Percentiles rank a stretch among this genome's conserved stretches.
Evolutionary conservation across 345 rosid genomes (phyloP).

Genomic region (Diplotaxis tenuifolia): DNA sequence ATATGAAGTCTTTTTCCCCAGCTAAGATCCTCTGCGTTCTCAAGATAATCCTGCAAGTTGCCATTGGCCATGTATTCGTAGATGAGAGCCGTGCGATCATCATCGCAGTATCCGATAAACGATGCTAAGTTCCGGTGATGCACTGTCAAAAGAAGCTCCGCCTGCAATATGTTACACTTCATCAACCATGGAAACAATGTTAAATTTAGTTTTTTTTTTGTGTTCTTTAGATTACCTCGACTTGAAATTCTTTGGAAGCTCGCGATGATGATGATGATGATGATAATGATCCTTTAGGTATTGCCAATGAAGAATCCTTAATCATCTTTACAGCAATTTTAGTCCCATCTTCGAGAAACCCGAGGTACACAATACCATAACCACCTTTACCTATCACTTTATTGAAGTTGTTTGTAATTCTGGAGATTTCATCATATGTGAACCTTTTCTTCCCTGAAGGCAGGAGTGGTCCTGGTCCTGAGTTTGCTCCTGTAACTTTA

Average conservation of each 20-base stretch:
- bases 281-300: constrained; percentile 25
- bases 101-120: constrained; percentile 51
- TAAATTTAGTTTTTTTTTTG: too few relatives aligned
- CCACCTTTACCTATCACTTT: too few relatives aligned
- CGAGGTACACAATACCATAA: too few relatives aligned
- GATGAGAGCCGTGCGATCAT: constrained; percentile 44
- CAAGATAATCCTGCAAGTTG: constrained; percentile 39
- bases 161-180: constrained; percentile 38
- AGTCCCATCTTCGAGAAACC: too few relatives aligned
- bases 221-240: constrained; percentile 40
- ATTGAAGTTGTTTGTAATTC: too few relatives aligned
- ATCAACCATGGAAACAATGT: too few relatives aligned
- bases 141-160: constrained; percentile 44
- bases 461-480: background rate
- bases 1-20: constrained; percentile 61
- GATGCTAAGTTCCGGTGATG: constrained; percentile 52
- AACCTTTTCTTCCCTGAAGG: too few relatives aligned
- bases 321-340: too few relatives aligned
- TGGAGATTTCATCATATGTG: too few relatives aligned
- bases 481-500: constrained; percentile 12
- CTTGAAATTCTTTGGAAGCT: constrained; percentile 45
- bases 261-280: constrained; percentile 21
- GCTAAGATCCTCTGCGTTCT: constrained; percentile 33
- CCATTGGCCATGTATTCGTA: constrained; percentile 60
- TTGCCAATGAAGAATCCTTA: constrained; percentile 7